Base-by-base conservation (phyloP, 2,329 filamentous ascomycete species). In the Zarea fungicola region DNA sequence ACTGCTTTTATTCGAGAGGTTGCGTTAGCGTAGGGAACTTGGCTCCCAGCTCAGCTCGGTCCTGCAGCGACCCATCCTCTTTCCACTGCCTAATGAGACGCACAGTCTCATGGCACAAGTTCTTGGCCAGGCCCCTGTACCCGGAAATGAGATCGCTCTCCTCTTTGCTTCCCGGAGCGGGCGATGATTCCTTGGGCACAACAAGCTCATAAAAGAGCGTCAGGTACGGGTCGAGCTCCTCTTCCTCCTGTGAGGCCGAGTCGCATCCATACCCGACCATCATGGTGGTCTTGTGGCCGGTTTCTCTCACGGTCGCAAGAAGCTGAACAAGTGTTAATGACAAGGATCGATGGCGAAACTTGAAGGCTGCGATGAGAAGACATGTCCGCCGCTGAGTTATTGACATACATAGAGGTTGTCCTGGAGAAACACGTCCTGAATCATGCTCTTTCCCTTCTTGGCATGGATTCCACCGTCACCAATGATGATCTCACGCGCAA, bases 391-490 rank as follows among this genome's bases (percentile, higher is more conserved):
- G 16, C 34, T 13, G 6, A 36, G 34, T 36, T 36, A 22, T 21
- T 36, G 16, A 36, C 34, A 18, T 36, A 36, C 34, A 21, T 36
- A 36, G 34, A 36, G 34, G 18, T 36, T 36, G 11, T 36, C 34
- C 34, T 36, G 34, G 34, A 36, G 34, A 36, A 36, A 36, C 3
- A 36, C 34, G 34, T 36, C 34, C 19, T 36, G 34, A 36, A 36
- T 36, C 34, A 36, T 36, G 34, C 34, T 36, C 34, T 36, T 36
- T 36, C 34, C 34, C 34, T 36, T 36, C 34, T 36, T 36, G 34
- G 34, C 34, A 22, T 36, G 34, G 34, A 36, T 36, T 11, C 34
- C 34, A 13, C 34, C 34, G 34, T 36, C 34, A 18, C 34, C 34
- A 36, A 36, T 36, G 34, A 36, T 36, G 11, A 36, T 36, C 34